Percentiles rank a stretch among this genome's conserved stretches.
phyloP scores from a whole-genome alignment of 768 basidiomycete species.

The Mycena leptocephala region DNA sequence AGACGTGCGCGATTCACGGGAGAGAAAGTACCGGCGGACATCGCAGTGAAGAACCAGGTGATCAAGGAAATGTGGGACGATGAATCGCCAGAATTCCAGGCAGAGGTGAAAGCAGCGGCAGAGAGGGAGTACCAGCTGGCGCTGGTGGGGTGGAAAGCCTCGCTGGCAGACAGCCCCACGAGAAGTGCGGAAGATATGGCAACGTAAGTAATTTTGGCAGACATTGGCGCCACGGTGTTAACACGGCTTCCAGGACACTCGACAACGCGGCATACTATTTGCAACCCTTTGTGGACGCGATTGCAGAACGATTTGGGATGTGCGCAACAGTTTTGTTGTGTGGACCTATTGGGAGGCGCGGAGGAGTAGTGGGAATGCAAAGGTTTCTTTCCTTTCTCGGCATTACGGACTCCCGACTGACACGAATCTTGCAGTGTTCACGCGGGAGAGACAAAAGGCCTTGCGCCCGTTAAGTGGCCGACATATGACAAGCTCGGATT shows the following conservation, averaged over 20 bases:
- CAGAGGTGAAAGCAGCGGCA: neutral
- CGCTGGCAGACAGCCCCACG: constrained; percentile 4
- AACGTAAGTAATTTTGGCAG: neutral
- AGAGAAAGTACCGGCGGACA: neutral
- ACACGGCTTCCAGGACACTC: neutral
- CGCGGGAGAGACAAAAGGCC: neutral
- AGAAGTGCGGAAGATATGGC: neutral
- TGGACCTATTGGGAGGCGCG: neutral
- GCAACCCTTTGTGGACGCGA: neutral
- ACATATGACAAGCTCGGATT: neutral
- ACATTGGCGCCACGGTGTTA: neutral
- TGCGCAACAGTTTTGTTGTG: neutral
- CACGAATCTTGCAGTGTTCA: neutral
- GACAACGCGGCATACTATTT: neutral
- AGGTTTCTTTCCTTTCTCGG: neutral
- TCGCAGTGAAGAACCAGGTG: neutral
- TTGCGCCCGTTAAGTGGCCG: neutral
- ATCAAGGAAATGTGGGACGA: neutral
- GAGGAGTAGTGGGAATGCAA: neutral
- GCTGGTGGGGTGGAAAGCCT: neutral
- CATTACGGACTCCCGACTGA: neutral
- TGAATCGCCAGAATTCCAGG: neutral
- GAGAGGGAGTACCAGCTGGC: neutral
- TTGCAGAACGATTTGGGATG: constrained; percentile 5
- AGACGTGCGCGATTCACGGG: neutral